Conservation (phyloP, 495 filamentous ascomycete species). For the Penicillium turbatum region DNA sequence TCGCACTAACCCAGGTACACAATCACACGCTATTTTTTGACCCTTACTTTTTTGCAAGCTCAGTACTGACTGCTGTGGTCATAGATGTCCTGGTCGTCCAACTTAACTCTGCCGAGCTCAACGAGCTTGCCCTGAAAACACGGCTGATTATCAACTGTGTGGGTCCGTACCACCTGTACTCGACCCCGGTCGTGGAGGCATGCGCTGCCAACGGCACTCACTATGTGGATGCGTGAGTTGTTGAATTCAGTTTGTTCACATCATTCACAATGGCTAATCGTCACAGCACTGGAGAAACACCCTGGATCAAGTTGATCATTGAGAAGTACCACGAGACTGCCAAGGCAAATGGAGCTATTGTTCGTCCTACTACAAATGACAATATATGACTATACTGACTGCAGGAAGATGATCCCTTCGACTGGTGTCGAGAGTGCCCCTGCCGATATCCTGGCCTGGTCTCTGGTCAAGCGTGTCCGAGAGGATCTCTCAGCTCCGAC, state of each 20-base stretch:
- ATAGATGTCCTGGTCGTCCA: slow-evolving; percentile 50
- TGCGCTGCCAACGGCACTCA: slow-evolving; percentile 86
- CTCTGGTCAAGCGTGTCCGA: slow-evolving; percentile 60
- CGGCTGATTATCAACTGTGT: slow-evolving; percentile 76
- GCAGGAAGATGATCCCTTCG: slow-evolving; percentile 70
- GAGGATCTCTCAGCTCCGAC: slow-evolving; percentile 53
- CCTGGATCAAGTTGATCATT: slow-evolving; percentile 76
- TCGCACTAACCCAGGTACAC: slow-evolving; percentile 60
- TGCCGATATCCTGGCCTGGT: slow-evolving; percentile 72
- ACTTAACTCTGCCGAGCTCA: slow-evolving; percentile 61
- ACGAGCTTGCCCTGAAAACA: slow-evolving; percentile 66
- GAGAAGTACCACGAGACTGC: slow-evolving; percentile 74
- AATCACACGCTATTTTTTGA: not conserved
- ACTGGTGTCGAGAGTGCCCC: slow-evolving; percentile 83
- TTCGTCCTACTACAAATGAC: slow-evolving; percentile 25
- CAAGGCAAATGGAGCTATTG: slow-evolving; percentile 68
- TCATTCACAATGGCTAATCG: slow-evolving; percentile 9
- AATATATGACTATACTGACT: slow-evolving; percentile 20
- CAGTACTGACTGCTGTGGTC: slow-evolving; percentile 3
- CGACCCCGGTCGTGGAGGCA: slow-evolving; percentile 78
- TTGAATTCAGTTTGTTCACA: not conserved
- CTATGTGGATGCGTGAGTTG: slow-evolving; percentile 69
- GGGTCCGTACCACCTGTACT: slow-evolving; percentile 77
- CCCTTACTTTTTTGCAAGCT: not conserved
- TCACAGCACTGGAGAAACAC: slow-evolving; percentile 71